Base-by-base conservation (phyloP, 768 basidiomycete species). In the Trametes punicea region DNA sequence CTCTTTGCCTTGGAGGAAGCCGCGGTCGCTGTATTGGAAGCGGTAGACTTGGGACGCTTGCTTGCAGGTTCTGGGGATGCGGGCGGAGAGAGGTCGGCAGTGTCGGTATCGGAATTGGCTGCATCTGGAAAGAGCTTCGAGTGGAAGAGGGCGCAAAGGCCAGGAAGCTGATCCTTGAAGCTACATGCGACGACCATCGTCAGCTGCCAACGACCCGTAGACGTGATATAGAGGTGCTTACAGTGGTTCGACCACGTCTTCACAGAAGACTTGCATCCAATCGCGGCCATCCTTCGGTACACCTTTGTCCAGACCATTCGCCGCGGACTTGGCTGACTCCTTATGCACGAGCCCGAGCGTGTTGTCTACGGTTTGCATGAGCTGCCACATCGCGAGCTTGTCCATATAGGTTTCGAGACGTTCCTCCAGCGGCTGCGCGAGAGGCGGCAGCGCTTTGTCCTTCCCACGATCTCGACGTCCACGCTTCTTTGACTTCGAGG, bases 371-470 rank as follows among this genome's bases (percentile, higher is more conserved):
- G 68, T 65, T 3, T 57, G 60, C 59, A 75, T 69, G 20, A 91
- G 78, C 64, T 91, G 90, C 87, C 88, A 89, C 71, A 79, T 83
- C 3, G 85, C 87, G 6, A 92, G 69, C 64, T 84, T 88, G 69
- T 91, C 89, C 85, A 90, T 88, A 69, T 86, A 84, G 1, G 75
- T 73, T 66, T 91, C 88, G 1, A 90, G 69, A 23, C 77, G 75
- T n/a, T 83, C 84, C 46, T 81, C 79, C 11, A 72, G 65, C 23
- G 51, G 36, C 33, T 40, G 44, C 8, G 65, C 53, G 20, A 65
- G 59, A 16, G 55, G 45, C 18, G 46, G 59, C 18, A 27, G 46
- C 36, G 47, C 57, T 39, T 13, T 54, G 48, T 13, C 55, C 42
- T 8, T 53, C 60, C 25, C 62, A 59, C 46, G 64, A 39, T 25